These are phyloP conservation scores for Vitis labrusca DNA, from an alignment of 164 flowering plant species.

Conservation along the genomic window DNA sequence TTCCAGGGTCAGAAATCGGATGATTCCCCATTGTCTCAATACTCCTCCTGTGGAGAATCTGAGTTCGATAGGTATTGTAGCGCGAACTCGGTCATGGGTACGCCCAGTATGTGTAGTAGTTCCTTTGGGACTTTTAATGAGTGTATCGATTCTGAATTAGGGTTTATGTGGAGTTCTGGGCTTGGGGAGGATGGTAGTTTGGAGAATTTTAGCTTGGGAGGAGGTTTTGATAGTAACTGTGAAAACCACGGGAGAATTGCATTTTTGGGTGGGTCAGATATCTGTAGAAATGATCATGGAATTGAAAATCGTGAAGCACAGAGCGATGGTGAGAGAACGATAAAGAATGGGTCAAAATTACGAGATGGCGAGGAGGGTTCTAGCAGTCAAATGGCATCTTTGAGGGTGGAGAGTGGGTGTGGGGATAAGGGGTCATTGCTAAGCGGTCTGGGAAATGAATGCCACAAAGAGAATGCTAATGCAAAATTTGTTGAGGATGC, in stretches of 20 bases:
- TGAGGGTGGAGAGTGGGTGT: slow-evolving; percentile 5
- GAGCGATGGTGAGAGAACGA: not conserved
- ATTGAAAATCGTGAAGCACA: slow-evolving; percentile 3
- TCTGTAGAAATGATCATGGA: slow-evolving; percentile 3
- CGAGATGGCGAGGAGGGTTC: slow-evolving; percentile 1
- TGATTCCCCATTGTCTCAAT: slow-evolving; percentile 38
- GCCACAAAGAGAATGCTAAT: not conserved
- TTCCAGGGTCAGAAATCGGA: slow-evolving; percentile 29
- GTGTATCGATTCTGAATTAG: slow-evolving; percentile 57
- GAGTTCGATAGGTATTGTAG: slow-evolving; percentile 86
- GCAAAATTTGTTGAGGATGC: slow-evolving; percentile 5
- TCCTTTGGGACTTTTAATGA: slow-evolving; percentile 50
- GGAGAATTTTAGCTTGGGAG: slow-evolving; percentile 42
- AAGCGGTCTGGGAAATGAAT: slow-evolving; percentile 6
- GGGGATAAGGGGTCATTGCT: not conserved
- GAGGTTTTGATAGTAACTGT: slow-evolving; percentile 17
- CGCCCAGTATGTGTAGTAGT: slow-evolving; percentile 66
- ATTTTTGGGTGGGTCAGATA: not conserved
- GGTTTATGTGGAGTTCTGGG: slow-evolving; percentile 43
- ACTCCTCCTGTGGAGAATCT: slow-evolving; percentile 77
- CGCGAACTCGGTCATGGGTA: slow-evolving; percentile 77
- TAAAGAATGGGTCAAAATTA: not conserved
- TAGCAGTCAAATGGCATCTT: slow-evolving; percentile 1
- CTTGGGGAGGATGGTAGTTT: slow-evolving; percentile 34
- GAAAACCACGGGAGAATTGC: slow-evolving; percentile 8